Percentiles rank a stretch among this genome's conserved stretches.
Evolutionary conservation across 108 stramenopile species (phyloP).

Genomic region (Stephanodiscus minutulus): DNA sequence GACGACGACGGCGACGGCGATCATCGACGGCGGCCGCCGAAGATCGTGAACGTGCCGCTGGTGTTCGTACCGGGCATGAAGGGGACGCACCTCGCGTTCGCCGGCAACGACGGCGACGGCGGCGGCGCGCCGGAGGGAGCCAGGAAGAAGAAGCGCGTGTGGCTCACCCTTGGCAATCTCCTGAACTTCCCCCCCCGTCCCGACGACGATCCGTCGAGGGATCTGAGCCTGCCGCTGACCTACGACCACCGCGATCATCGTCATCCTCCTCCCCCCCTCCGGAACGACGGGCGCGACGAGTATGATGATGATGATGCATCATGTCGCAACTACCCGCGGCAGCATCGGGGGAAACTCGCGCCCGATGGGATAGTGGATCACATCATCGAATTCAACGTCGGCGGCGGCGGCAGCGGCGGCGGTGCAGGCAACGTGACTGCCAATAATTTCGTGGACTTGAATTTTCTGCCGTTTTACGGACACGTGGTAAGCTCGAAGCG

Average conservation of each 20-base stretch:
- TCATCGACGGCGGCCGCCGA: neutral
- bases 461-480: slow-evolving; percentile 59
- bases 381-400: slow-evolving; percentile 50
- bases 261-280: no score
- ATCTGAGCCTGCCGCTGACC: slow-evolving; percentile 53
- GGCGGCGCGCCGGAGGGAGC: neutral
- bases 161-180: slow-evolving; percentile 42
- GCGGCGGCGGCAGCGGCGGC: slow-evolving; percentile 12
- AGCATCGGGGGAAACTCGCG: slow-evolving; percentile 43
- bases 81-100: slow-evolving; percentile 55
- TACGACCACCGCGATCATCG: slow-evolving; percentile 42
- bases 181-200: slow-evolving; percentile 51
- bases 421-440: no score
- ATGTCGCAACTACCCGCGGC: slow-evolving; percentile 36
- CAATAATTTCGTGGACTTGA: slow-evolving; percentile 26
- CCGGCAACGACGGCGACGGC: slow-evolving; percentile 21
- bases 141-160: slow-evolving; percentile 32
- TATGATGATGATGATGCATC: no score
- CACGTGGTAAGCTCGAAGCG: slow-evolving; percentile 35
- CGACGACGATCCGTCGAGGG: slow-evolving; percentile 46
- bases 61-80: slow-evolving; percentile 64
- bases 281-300: slow-evolving; percentile 14
- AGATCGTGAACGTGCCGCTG: slow-evolving; percentile 40
- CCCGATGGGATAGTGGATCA: slow-evolving; percentile 61
- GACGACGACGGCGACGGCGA: no score